phyloP scores from a whole-genome alignment of 805 yeast genomes.

The Isabelozyma gotoi region DNA sequence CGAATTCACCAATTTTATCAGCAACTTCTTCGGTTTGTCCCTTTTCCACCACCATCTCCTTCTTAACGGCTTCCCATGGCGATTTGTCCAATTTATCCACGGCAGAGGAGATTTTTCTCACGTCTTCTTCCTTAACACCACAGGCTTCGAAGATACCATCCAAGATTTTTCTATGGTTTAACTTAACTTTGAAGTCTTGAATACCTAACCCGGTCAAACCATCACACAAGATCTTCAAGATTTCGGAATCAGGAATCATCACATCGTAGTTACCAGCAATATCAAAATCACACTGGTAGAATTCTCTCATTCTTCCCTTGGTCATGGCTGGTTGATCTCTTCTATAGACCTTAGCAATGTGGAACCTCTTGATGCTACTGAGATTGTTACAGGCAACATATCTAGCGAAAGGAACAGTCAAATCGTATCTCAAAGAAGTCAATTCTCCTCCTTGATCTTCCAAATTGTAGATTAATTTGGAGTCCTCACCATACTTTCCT shows the following conservation, averaged over 20 bases:
- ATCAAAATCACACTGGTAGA: constrained; percentile 98
- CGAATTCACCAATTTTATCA: constrained; percentile 88
- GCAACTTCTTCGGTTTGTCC: constrained; percentile 90
- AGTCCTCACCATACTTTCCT: constrained; percentile 98
- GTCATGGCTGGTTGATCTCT: constrained; percentile 99
- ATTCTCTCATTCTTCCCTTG: constrained; percentile 99
- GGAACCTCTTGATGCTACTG: constrained; percentile 87
- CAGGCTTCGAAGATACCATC: constrained; percentile 95
- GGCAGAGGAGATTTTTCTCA: constrained; percentile 89
- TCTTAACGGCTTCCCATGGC: constrained; percentile 93
- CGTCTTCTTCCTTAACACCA: constrained; percentile 93
- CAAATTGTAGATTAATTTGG: constrained; percentile 90
- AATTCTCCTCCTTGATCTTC: constrained; percentile 99
- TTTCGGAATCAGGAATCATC: constrained; percentile 97
- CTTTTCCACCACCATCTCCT: constrained; percentile 90
- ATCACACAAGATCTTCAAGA: constrained; percentile 76
- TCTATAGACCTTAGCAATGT: constrained; percentile 97
- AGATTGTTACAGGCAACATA: constrained; percentile 95
- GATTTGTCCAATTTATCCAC: constrained; percentile 94
- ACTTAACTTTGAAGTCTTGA: constrained; percentile 82
- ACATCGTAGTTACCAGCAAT: constrained; percentile 89
- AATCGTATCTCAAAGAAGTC: constrained; percentile 91
- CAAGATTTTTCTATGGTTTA: constrained; percentile 92
- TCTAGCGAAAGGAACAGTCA: constrained; percentile 98
- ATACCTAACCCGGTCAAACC: constrained; percentile 85